Conservation (phyloP, 345 rosid genomes). For the Eucalyptus pauciflora region DNA sequence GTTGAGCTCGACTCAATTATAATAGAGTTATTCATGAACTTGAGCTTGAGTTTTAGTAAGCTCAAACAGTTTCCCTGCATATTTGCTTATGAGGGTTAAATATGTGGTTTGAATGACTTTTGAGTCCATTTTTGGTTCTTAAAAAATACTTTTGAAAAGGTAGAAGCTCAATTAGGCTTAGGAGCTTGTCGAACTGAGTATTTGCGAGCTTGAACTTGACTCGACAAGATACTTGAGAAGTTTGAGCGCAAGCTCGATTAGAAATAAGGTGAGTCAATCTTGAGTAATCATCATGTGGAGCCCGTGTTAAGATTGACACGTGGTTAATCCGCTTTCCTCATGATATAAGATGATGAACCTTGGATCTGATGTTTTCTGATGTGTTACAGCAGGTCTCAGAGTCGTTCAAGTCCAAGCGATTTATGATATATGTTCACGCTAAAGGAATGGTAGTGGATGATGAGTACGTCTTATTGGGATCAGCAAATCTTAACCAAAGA, state of each 20-base stretch:
- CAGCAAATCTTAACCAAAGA: slow-evolving; percentile 95
- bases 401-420: slow-evolving; percentile 31
- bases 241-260: not conserved
- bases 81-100: not conserved
- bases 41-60: not conserved
- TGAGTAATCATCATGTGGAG: not conserved
- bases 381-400: slow-evolving; percentile 29
- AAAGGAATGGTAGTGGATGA: slow-evolving; percentile 95
- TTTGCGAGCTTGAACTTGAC: not conserved
- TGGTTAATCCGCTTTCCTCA: not conserved
- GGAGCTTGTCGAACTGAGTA: not conserved
- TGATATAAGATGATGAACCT: not conserved
- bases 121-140: not conserved
- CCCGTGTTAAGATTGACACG: not conserved
- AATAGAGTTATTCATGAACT: not conserved
- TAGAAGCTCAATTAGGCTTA: not conserved
- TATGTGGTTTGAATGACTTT: not conserved
- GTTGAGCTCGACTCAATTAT: not conserved
- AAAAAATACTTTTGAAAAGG: not conserved
- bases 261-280: too few species aligned
- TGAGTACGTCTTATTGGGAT: slow-evolving; percentile 77
- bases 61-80: not conserved
- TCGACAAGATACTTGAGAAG: not conserved
- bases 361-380: not conserved
- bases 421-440: slow-evolving; percentile 92